Conservation (phyloP, 768 basidiomycete genomes). For the Trametes villosa region DNA sequence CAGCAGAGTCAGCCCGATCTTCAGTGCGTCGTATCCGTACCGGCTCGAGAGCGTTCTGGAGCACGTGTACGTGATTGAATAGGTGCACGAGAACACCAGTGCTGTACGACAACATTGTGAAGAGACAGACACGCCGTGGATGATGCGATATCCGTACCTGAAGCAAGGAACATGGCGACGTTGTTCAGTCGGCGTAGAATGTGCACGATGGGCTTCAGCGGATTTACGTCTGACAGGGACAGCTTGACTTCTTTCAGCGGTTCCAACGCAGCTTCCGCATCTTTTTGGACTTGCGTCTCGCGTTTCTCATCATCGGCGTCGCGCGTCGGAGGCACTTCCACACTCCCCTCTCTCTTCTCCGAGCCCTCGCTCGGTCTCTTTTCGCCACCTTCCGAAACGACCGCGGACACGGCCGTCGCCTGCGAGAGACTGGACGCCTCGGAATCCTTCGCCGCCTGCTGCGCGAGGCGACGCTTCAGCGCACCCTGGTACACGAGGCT, state of each 20-base stretch:
- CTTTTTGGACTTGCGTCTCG: constrained; percentile 24
- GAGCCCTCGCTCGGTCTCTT: background rate
- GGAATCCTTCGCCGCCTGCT: constrained; percentile 25
- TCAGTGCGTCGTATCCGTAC: constrained; percentile 70
- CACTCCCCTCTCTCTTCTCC: background rate
- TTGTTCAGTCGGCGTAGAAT: constrained; percentile 72
- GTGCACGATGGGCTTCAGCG: constrained; percentile 60
- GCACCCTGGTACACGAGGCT: constrained; percentile 79
- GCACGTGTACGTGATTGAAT: constrained; percentile 74
- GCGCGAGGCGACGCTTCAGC: constrained; percentile 45
- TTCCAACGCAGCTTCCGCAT: background rate
- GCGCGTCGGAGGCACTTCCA: background rate
- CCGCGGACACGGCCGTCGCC: constrained; percentile 10
- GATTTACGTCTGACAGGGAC: constrained; percentile 75
- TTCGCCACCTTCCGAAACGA: background rate
- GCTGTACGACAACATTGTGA: constrained; percentile 42
- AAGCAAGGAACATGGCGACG: constrained; percentile 61
- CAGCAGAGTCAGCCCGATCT: constrained; percentile 77
- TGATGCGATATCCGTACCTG: constrained; percentile 48
- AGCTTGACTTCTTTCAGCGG: constrained; percentile 45
- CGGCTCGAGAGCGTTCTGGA: constrained; percentile 64
- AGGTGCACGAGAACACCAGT: constrained; percentile 70
- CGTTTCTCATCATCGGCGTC: constrained; percentile 25
- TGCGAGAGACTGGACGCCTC: constrained; percentile 31
- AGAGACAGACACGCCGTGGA: background rate